Conservation (phyloP, 2,329 filamentous ascomycete genomes). For the Pseudogymnoascus sp. region DNA sequence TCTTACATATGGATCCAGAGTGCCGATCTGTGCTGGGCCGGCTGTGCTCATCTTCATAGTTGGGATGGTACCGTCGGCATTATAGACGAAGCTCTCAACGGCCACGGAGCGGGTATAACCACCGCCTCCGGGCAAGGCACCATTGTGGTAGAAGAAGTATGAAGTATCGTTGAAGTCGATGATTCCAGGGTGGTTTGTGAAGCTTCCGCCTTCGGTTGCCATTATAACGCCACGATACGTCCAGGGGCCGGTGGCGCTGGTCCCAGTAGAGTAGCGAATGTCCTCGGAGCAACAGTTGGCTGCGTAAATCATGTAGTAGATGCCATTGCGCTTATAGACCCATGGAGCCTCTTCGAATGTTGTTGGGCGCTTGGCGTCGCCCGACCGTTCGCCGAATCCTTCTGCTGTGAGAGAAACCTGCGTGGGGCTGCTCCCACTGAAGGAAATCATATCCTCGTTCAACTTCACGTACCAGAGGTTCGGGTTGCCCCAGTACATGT, state of each 20-base stretch:
- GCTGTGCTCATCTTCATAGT: background rate
- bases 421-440: conserved; percentile 20
- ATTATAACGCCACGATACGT: conserved; percentile 26
- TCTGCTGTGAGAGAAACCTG: conserved; percentile 17
- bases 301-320: conserved; percentile 27
- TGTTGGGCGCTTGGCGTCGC: conserved; percentile 16
- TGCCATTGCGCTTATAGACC: conserved; percentile 25
- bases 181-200: background rate
- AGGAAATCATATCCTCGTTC: conserved; percentile 34
- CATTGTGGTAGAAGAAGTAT: background rate
- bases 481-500: conserved; percentile 35
- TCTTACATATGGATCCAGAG: background rate
- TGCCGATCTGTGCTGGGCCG: background rate
- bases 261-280: conserved; percentile 25
- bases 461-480: conserved; percentile 31
- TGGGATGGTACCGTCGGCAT: background rate
- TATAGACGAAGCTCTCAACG: background rate
- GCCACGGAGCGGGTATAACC: background rate
- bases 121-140: background rate
- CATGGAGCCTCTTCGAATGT: conserved; percentile 27
- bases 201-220: conserved; percentile 13
- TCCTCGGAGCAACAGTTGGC: conserved; percentile 26
- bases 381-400: conserved; percentile 15
- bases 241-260: conserved; percentile 26
- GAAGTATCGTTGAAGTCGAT: background rate